Evolutionary conservation across 1,139 yeast genomes (phyloP), one percentile per base, ranked within the genome.

Genomic region (Trichomonascaceae sp.): DNA sequence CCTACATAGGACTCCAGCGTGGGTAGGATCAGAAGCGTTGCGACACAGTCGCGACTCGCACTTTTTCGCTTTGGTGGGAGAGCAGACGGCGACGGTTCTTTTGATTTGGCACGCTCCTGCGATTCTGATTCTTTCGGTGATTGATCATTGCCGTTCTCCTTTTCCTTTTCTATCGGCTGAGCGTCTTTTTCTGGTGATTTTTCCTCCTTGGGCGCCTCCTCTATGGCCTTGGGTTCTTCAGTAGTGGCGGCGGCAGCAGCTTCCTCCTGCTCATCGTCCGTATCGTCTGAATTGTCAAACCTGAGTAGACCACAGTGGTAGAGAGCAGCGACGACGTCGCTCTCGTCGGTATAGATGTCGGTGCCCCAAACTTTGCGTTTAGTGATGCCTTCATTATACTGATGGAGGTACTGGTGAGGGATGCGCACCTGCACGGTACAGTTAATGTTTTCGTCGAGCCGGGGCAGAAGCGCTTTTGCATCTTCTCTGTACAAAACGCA

Each of bases 311-410:
- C 96, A 41, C 71, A 59, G 49, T 89, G 97, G 41, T 74, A 69
- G 39, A 87, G 59, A 0, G 76, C 79, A 2, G 81, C 66, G 28
- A 89, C 67, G 3, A 87, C 60, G 52, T 89, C 94, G 1, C 93
- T 79, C 56, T 89, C 98, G 54, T 89, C 97, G 1, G 96, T 81
- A 55, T 87, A 89, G 2, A 89, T 64, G 34, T 78, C 85, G 0
- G 94, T 82, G 2, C 98, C 98, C 97, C 97, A 89, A 1, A 85
- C 50, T 36, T 71, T 70, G 28, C 93, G 61, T 39, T 69, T 64
- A 27, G 51, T 51, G 13, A 64, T 59, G 26, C 64, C 60, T 18
- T 57, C 57, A 37, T 67, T 64, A 13, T 51, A 52, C 6, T 52
- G 41, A 15, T 38, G 32, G 14, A 61, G 41, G 34, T 41, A 56